phyloP scores from a whole-genome alignment of 1,284 basidiomycete species.

The Marasmius oreades region DNA sequence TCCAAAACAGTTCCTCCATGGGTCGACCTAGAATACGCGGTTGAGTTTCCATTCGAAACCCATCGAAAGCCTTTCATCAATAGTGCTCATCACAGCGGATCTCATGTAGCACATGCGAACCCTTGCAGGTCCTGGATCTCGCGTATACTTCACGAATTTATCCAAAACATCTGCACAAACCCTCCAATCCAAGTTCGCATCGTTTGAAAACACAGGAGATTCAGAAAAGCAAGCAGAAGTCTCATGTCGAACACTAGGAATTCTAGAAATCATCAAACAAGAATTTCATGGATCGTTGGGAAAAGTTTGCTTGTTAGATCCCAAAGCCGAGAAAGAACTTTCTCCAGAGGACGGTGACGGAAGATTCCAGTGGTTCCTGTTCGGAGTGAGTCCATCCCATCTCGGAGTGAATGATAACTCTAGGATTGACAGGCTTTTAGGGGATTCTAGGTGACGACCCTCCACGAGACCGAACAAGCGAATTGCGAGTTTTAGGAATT shows the following conservation, averaged over 20 bases:
- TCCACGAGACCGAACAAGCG: constrained; percentile 83
- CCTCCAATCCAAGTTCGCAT: constrained; percentile 43
- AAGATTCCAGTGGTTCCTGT: constrained; percentile 81
- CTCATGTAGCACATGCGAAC: constrained; percentile 74
- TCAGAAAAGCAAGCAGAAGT: constrained; percentile 39
- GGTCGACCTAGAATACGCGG: constrained; percentile 82
- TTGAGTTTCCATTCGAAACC: constrained; percentile 17
- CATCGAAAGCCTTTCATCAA: too few relatives aligned
- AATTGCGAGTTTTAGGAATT: constrained; percentile 85
- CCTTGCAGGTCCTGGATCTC: constrained; percentile 62
- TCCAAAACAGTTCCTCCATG: constrained; percentile 76
- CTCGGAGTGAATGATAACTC: not conserved
- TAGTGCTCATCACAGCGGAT: constrained; percentile 1
- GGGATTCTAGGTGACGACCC: constrained; percentile 85
- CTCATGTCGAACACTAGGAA: constrained; percentile 56
- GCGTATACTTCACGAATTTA: constrained; percentile 83
- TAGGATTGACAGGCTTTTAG: constrained; percentile 27
- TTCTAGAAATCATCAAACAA: constrained; percentile 63
- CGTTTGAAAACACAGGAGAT: constrained; percentile 11
- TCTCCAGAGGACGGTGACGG: constrained; percentile 73
- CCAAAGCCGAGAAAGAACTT: constrained; percentile 69
- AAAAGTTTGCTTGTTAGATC: constrained; percentile 85
- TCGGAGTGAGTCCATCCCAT: constrained; percentile 54
- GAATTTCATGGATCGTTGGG: constrained; percentile 42
- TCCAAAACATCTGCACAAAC: constrained; percentile 65